Conservation (phyloP, 225 moss, liverwort and hornwort species). For the Bryum argenteum region DNA sequence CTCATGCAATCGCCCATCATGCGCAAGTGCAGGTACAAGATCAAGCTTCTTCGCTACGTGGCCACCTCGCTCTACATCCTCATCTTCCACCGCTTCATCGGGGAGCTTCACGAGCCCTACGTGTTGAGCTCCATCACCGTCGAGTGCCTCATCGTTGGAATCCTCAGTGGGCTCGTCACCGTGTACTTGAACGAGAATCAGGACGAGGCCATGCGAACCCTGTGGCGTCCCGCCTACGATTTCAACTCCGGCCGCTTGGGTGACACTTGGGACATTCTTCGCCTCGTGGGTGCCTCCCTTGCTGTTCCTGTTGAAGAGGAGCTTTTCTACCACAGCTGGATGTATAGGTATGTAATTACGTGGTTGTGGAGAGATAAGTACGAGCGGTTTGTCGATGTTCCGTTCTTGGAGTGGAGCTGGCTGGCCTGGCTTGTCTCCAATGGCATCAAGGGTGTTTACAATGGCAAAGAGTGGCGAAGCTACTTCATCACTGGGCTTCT, state of each 20-base stretch:
- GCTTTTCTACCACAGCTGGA: constrained; percentile 77
- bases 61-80: constrained; percentile 56
- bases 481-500: constrained; percentile 60
- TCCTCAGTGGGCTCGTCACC: constrained; percentile 66
- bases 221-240: constrained; percentile 74
- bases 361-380: constrained; percentile 27
- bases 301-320: constrained; percentile 67
- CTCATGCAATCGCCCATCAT: constrained; percentile 75
- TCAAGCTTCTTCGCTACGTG: constrained; percentile 69
- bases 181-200: constrained; percentile 79
- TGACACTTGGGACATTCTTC: constrained; percentile 64
- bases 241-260: constrained; percentile 50
- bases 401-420: constrained; percentile 79
- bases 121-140: constrained; percentile 22
- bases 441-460: constrained; percentile 61
- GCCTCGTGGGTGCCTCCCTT: constrained; percentile 60
- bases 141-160: constrained; percentile 68
- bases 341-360: constrained; percentile 58
- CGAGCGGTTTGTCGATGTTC: constrained; percentile 51
- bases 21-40: constrained; percentile 77
- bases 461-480: constrained; percentile 88
- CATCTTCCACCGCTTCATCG: constrained; percentile 52
- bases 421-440: constrained; percentile 66
- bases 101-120: constrained; percentile 58
- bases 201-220: constrained; percentile 65